Evolutionary conservation across 176 grass and related monocot genomes (phyloP).

Genomic region (Tuctoria greenei): DNA sequence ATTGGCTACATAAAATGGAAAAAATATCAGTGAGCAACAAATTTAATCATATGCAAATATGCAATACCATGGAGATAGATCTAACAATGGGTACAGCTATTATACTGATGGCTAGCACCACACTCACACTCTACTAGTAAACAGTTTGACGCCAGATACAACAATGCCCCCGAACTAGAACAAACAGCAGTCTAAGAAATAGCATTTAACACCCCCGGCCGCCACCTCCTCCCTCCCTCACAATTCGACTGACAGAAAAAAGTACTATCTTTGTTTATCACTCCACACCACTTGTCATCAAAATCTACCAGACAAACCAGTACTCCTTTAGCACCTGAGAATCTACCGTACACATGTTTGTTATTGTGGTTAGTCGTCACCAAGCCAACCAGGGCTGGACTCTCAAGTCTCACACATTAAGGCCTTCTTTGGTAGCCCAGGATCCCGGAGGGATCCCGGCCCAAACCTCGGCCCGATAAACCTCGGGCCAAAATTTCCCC

Average conservation of each 20-base stretch:
- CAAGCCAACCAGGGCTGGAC: neutral
- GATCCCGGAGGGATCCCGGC: no score
- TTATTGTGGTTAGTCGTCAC: neutral
- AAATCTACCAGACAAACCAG: constrained; percentile 7
- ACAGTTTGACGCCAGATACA: neutral
- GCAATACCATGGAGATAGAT: neutral
- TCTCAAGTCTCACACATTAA: neutral
- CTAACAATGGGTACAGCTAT: neutral
- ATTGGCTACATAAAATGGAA: constrained; percentile 5
- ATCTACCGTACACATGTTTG: neutral
- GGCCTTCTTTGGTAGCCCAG: no score
- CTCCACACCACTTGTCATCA: neutral
- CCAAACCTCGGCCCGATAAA: no score
- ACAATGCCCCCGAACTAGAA: neutral
- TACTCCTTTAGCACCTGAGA: neutral
- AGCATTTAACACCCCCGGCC: neutral
- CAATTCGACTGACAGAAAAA: neutral
- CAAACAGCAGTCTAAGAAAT: neutral
- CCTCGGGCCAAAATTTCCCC: no score
- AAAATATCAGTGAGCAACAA: constrained; percentile 7
- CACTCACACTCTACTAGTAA: neutral
- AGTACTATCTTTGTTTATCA: neutral
- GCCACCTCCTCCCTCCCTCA: neutral
- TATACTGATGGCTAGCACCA: neutral
- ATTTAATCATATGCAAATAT: neutral